Base-by-base conservation (phyloP, 75 land plant genomes). In the Picea sitchensis region DNA sequence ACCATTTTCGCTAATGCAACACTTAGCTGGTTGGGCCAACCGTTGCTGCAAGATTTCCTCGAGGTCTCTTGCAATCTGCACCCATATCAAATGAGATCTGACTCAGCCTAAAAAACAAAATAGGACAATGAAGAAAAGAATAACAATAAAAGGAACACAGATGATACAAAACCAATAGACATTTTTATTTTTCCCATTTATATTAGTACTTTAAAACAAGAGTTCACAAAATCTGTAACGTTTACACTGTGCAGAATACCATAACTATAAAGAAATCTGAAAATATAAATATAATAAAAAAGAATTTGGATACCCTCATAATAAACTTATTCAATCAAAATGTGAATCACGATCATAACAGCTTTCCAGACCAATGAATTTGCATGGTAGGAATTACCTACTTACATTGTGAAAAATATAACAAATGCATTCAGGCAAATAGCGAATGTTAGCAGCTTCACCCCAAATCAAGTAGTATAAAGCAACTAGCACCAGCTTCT, bases 371-470 rank as follows among this genome's bases (percentile, higher is more conserved):
- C n/a, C 5, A 3, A 44, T 71, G 56, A 71, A 11, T 71, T 41
- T 41, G 13, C 21, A 20, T 71, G n/a, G 57, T 9, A 41, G 32
- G 34, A 75, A 57, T 26, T 14, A 77, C 61, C 12, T 41, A 81
- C 95, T 92, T 83, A 96, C 99, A 79, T 96, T 77, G 83, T 97
- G 99, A 79, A 93, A 95, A 56, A 97, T 89, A 79, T 95, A 97
- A 82, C 99, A 97, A 31, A 97, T 78, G 75, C 99, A 97, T 69
- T 97, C 99, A 5, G 99, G 99, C 83, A 93, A 81, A 80, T 95
- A 97, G 30, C 99, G 97, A 72, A 95, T 80, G 84, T 97, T 97
- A 2, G 98, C 94, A 79, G 98, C 99, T 85, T 97, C 99, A 44
- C 99, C 99, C 99, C 99, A 97, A 21, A 97, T 91, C 54, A 90